These are phyloP conservation scores for Botrytis squamosa DNA, from an alignment of 2,329 filamentous ascomycete genomes.

Conservation along the genomic window DNA sequence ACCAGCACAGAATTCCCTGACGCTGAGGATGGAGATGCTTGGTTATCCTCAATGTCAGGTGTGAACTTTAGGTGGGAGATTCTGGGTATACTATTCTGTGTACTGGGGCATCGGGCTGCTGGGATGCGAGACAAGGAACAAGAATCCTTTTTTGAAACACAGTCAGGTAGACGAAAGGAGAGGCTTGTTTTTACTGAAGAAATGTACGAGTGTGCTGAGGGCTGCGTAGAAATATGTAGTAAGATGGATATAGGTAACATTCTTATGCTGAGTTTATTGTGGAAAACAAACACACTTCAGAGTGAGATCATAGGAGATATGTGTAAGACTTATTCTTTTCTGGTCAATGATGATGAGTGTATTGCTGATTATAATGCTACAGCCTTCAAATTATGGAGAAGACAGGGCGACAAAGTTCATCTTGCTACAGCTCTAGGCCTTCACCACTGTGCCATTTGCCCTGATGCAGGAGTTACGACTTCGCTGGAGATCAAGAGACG, in stretches of 20 bases:
- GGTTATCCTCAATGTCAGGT: slow-evolving; percentile 34
- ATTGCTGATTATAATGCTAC: background rate
- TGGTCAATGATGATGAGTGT: background rate
- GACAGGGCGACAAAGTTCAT: slow-evolving; percentile 42
- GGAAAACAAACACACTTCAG: slow-evolving; percentile 40
- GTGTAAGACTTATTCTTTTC: background rate
- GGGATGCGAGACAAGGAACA: slow-evolving; percentile 27
- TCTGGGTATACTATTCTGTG: slow-evolving; percentile 31
- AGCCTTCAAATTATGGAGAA: slow-evolving; percentile 41
- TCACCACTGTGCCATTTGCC: background rate
- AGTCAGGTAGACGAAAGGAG: slow-evolving; percentile 30
- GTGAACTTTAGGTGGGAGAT: slow-evolving; percentile 38
- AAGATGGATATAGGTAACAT: slow-evolving; percentile 29
- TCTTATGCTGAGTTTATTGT: slow-evolving; percentile 27
- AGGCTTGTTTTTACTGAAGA: slow-evolving; percentile 33
- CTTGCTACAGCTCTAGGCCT: slow-evolving; percentile 19
- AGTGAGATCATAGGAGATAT: slow-evolving; percentile 44
- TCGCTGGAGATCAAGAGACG: background rate
- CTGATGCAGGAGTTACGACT: background rate
- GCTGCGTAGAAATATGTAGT: slow-evolving; percentile 41
- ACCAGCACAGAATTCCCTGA: slow-evolving; percentile 33
- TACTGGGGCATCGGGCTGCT: slow-evolving; percentile 26
- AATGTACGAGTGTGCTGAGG: slow-evolving; percentile 38
- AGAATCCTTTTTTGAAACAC: slow-evolving; percentile 32
- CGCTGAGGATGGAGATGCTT: slow-evolving; percentile 32